phyloP scores from a whole-genome alignment of 2,329 filamentous ascomycete genomes.

The Hypoxylon sp. region DNA sequence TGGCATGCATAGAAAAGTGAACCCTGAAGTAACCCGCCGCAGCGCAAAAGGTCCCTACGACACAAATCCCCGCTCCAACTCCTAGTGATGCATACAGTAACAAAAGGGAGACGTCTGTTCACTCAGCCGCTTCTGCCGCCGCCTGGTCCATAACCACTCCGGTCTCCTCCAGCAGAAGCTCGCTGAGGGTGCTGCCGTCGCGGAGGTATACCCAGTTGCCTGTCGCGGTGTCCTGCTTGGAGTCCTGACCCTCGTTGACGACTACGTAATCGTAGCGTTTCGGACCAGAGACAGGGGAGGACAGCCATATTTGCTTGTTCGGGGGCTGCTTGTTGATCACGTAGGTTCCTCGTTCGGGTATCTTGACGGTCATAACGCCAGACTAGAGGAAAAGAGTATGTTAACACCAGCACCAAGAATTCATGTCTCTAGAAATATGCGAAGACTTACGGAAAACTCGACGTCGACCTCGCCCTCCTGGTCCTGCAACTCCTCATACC shows the following conservation, averaged over 20 bases:
- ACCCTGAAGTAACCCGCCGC: background rate
- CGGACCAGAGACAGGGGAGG: constrained; percentile 88
- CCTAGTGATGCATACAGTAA: background rate
- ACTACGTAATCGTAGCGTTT: constrained; percentile 95
- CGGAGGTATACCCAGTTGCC: constrained; percentile 90
- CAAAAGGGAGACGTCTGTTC: background rate
- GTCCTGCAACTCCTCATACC: constrained; percentile 81
- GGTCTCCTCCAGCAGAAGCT: constrained; percentile 81
- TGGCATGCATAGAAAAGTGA: background rate
- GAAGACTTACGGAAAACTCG: constrained; percentile 80
- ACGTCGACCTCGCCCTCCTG: constrained; percentile 81
- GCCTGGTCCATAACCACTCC: constrained; percentile 63
- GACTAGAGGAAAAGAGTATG: constrained; percentile 63
- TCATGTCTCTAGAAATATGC: background rate
- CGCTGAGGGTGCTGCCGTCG: constrained; percentile 80
- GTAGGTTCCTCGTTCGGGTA: constrained; percentile 80
- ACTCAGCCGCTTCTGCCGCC: background rate
- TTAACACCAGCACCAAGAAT: constrained; percentile 29
- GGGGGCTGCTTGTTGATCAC: constrained; percentile 99
- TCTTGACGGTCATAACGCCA: constrained; percentile 83
- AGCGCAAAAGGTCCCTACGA: background rate
- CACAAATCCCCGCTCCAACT: background rate
- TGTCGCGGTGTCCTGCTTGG: constrained; percentile 80
- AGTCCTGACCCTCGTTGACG: constrained; percentile 75
- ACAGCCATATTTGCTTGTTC: constrained; percentile 98